Conservation (phyloP, 768 basidiomycete genomes). For the Rhizopogon salebrosus region DNA sequence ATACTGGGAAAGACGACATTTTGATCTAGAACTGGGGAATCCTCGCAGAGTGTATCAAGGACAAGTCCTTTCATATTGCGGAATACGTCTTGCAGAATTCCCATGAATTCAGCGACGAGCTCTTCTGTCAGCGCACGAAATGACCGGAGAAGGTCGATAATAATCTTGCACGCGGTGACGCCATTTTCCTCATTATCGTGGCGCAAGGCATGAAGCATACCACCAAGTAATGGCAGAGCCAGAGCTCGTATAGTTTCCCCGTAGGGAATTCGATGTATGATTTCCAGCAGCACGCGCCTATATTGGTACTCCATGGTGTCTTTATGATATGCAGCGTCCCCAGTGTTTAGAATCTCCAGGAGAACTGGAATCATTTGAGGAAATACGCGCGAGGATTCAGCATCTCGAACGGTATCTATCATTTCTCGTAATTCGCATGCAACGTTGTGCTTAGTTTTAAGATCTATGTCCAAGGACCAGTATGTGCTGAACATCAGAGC, state of each 20-base stretch:
- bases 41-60: conserved; percentile 66
- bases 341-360: conserved; percentile 65
- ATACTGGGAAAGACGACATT: conserved; percentile 63
- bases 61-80: conserved; percentile 70
- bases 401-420: conserved; percentile 73
- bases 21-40: conserved; percentile 49
- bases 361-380: conserved; percentile 71
- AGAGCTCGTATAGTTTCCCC: conserved; percentile 74
- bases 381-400: conserved; percentile 64
- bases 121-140: conserved; percentile 72
- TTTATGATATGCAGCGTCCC: conserved; percentile 61
- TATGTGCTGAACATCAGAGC: conserved; percentile 1
- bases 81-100: conserved; percentile 75
- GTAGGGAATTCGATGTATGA: conserved; percentile 81
- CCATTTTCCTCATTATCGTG: conserved; percentile 97
- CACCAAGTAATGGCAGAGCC: conserved; percentile 60
- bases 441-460: conserved; percentile 63
- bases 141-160: conserved; percentile 82
- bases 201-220: conserved; percentile 80
- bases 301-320: conserved; percentile 74
- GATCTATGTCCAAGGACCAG: conserved; percentile 45
- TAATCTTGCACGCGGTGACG: conserved; percentile 80
- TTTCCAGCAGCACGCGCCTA: conserved; percentile 82
- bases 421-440: conserved; percentile 78
- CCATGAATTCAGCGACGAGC: conserved; percentile 71